Base-by-base conservation (phyloP, 176 grass and related monocot genomes). In the Pontederia paniculata region DNA sequence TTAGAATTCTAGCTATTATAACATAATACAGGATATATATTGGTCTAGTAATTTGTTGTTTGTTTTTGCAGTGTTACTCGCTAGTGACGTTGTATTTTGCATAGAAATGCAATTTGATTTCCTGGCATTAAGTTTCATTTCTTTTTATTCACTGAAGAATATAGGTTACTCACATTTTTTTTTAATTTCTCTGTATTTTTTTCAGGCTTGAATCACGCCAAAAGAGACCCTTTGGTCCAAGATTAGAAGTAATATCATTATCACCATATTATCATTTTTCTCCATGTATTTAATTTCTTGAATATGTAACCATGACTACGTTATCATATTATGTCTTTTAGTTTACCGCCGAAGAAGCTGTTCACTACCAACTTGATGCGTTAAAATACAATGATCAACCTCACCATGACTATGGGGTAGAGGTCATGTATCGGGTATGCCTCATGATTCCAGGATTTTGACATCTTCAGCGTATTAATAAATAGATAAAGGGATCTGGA, bases 371-470 rank as follows among this genome's bases (percentile, higher is more conserved):
- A 9, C 77, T 91, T 50, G 93, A 98, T 62, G 78, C 93, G 52
- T 71, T 98, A 49, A 88, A 91, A 68, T 84, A 88, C 62, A 98
- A 91, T 75, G 83, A 98, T 73, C 75, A 91, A 54, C 93, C 83
- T 13, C 70, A 73, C 9, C 83, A 74, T 50, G 83, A 98, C 69
- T 91, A 91, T 73, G 93, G 93, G 52, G 87, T 98, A 77, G 93
- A 98, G 67, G 77, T 98, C 80, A 98, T 98, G 93, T 98, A 98
- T 83, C 48, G 80, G 69, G 87, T 98, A 83, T 73, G 61, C 31
- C 44, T 55, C 56, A 68, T 12, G 44, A 71, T 25, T 50, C 17
- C 0, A 55, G 31, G 19, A 54, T 67, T 86, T 37, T 37, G 28
- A 6, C 28, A 37, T 37, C 3, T 37, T 37, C 28, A 37, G 28